Percentiles rank a stretch among this genome's conserved stretches.
Conservation (phyloP, 179 eudicot species). For the Actinidia arguta region DNA sequence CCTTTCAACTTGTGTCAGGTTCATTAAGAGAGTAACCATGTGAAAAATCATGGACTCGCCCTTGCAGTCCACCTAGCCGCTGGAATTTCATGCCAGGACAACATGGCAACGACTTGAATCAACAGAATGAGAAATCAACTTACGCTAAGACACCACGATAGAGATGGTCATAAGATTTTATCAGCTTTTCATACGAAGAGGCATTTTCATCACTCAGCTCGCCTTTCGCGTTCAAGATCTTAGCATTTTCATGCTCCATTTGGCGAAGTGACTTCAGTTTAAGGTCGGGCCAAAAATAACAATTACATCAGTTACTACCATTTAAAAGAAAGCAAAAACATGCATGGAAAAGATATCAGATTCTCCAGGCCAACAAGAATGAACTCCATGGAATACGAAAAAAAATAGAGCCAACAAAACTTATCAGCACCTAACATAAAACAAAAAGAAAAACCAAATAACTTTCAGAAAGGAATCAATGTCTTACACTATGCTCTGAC, state of each 20-base stretch:
- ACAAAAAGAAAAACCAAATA: not conserved
- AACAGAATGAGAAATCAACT: slow-evolving; percentile 38
- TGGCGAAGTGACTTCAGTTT: slow-evolving; percentile 85
- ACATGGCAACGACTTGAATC: not conserved
- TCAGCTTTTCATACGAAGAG: slow-evolving; percentile 86
- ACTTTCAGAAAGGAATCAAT: slow-evolving; percentile 12
- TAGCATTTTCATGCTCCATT: slow-evolving; percentile 96
- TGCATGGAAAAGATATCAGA: not conserved
- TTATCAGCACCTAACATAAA: slow-evolving; percentile 4
- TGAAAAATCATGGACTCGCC: not conserved
- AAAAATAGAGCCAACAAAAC: not conserved
- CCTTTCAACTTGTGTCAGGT: slow-evolving; percentile 13
- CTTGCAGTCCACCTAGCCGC: not conserved
- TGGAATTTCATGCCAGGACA: not conserved
- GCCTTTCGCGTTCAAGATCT: slow-evolving; percentile 91
- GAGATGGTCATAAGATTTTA: slow-evolving; percentile 89
- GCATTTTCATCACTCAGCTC: slow-evolving; percentile 96
- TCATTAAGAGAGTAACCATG: not conserved
- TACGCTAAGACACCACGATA: slow-evolving; percentile 94
- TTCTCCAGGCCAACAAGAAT: not conserved
- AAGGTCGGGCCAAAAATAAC: slow-evolving; percentile 7
- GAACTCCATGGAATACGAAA: not conserved
- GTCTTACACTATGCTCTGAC: slow-evolving; percentile 89
- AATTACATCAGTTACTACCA: slow-evolving; percentile 16
- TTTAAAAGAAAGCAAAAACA: not conserved